phyloP scores from a whole-genome alignment of 2,329 filamentous ascomycete genomes.

The Fusarium nurragi region DNA sequence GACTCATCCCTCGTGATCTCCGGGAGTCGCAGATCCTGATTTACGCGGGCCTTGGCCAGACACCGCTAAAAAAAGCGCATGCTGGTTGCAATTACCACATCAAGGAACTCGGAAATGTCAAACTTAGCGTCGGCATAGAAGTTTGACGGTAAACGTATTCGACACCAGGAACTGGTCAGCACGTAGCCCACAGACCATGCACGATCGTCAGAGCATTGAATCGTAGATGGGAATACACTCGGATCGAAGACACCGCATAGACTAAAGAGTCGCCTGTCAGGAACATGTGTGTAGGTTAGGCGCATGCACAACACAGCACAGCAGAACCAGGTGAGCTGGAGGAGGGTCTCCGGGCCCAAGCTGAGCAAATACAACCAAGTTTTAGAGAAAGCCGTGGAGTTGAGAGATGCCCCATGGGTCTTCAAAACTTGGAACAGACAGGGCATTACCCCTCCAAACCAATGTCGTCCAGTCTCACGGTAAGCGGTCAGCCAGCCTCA shows the following conservation, averaged over 20 bases:
- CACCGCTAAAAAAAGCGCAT: slow-evolving; percentile 6
- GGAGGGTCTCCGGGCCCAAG: slow-evolving; percentile 3
- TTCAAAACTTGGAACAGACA: slow-evolving; percentile 27
- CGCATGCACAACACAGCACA: slow-evolving; percentile 1
- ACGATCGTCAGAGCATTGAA: not conserved
- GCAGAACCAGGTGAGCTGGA: slow-evolving; percentile 3
- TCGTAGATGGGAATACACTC: slow-evolving; percentile 8
- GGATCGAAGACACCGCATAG: not conserved
- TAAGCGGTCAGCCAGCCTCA: slow-evolving; percentile 47
- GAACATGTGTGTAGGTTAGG: slow-evolving; percentile 7
- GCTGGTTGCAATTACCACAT: not conserved
- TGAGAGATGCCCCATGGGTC: not conserved
- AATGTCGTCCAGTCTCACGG: slow-evolving; percentile 35
- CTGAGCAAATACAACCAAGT: slow-evolving; percentile 5
- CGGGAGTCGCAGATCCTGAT: slow-evolving; percentile 8
- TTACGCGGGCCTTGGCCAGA: slow-evolving; percentile 16
- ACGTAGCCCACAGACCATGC: slow-evolving; percentile 11
- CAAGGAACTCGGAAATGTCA: slow-evolving; percentile 6
- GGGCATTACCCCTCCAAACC: slow-evolving; percentile 25
- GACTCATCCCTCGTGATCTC: slow-evolving; percentile 11
- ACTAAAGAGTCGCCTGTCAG: slow-evolving; percentile 2
- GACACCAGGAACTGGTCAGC: slow-evolving; percentile 25
- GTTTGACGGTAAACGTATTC: slow-evolving; percentile 25
- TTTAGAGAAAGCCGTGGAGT: slow-evolving; percentile 16
- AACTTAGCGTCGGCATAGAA: slow-evolving; percentile 28